phyloP scores from a whole-genome alignment of 495 filamentous ascomycete species.

The Talaromyces trachyspermus region DNA sequence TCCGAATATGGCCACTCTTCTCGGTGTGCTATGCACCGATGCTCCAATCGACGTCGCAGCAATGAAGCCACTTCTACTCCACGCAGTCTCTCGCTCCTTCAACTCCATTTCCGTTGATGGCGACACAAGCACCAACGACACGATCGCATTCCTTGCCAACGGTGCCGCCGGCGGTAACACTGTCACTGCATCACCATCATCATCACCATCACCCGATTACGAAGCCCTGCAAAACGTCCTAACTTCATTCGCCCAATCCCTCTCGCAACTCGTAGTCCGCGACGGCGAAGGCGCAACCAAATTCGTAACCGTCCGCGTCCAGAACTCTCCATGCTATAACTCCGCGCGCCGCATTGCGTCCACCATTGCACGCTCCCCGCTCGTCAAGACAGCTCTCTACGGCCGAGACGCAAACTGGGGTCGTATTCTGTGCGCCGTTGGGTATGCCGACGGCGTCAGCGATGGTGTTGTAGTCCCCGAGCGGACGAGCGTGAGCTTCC shows the following conservation, averaged over 20 bases:
- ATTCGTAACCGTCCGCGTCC: slow-evolving; percentile 89
- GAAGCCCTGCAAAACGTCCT: slow-evolving; percentile 58
- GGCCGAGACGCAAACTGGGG: slow-evolving; percentile 98
- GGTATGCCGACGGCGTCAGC: slow-evolving; percentile 67
- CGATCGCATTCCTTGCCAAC: slow-evolving; percentile 87
- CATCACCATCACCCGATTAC: slow-evolving; percentile 47
- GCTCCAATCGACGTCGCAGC: slow-evolving; percentile 65
- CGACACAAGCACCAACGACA: slow-evolving; percentile 96
- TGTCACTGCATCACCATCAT: slow-evolving; percentile 40
- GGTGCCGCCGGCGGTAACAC: slow-evolving; percentile 78
- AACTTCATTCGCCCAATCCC: slow-evolving; percentile 68
- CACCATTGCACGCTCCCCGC: slow-evolving; percentile 84
- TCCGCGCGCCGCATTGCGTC: slow-evolving; percentile 66
- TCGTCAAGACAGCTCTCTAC: slow-evolving; percentile 96
- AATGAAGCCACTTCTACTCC: slow-evolving; percentile 61
- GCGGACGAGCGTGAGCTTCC: slow-evolving; percentile 84
- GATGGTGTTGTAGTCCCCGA: slow-evolving; percentile 65
- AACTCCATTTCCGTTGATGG: slow-evolving; percentile 97
- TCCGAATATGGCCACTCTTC: slow-evolving; percentile 96
- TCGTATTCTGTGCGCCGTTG: slow-evolving; percentile 89
- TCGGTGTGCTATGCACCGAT: slow-evolving; percentile 91
- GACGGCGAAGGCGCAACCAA: slow-evolving; percentile 98
- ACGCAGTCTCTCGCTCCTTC: slow-evolving; percentile 78
- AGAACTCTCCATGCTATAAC: slow-evolving; percentile 57
- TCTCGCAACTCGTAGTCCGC: slow-evolving; percentile 87